Conservation (phyloP, 1,139 yeast species). For the Ogataea hybrid region DNA sequence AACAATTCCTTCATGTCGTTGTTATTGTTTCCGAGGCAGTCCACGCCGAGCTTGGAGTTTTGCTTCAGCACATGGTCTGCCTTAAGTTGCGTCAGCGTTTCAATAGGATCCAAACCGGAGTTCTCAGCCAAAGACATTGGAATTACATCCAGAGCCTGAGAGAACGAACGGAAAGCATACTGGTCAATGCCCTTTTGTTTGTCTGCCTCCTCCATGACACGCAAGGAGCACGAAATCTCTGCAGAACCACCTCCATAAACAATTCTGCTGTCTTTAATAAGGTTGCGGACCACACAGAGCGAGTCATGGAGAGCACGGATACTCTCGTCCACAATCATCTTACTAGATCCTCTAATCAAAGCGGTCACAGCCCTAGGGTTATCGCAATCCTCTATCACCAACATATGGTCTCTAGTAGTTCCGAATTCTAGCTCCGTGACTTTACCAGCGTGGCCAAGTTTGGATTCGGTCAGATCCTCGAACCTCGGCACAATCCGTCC, state of each 20-base stretch:
- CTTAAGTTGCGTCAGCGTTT: constrained; percentile 79
- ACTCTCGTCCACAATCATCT: constrained; percentile 97
- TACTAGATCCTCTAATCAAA: constrained; percentile 91
- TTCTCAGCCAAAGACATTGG: constrained; percentile 97
- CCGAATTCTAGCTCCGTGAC: constrained; percentile 92
- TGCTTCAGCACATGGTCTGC: constrained; percentile 79
- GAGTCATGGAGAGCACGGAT: constrained; percentile 96
- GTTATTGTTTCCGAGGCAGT: constrained; percentile 84
- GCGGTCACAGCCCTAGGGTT: constrained; percentile 91
- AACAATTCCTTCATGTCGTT: constrained; percentile 91
- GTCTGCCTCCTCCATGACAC: constrained; percentile 91
- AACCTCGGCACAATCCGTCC: constrained; percentile 97
- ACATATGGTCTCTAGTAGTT: constrained; percentile 94
- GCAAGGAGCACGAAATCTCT: constrained; percentile 88
- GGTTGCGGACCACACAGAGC: constrained; percentile 93
- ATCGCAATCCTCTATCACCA: constrained; percentile 88
- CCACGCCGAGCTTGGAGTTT: constrained; percentile 80
- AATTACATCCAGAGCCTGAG: constrained; percentile 84
- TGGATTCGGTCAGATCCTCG: constrained; percentile 80
- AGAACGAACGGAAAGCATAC: constrained; percentile 94
- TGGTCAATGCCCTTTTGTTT: constrained; percentile 93
- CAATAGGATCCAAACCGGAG: constrained; percentile 93
- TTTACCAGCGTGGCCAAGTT: constrained; percentile 84
- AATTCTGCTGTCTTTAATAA: constrained; percentile 86
- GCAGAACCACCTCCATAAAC: constrained; percentile 99